phyloP scores from a whole-genome alignment of 73 alveolate species.

The Paramecium sexaurelia region DNA sequence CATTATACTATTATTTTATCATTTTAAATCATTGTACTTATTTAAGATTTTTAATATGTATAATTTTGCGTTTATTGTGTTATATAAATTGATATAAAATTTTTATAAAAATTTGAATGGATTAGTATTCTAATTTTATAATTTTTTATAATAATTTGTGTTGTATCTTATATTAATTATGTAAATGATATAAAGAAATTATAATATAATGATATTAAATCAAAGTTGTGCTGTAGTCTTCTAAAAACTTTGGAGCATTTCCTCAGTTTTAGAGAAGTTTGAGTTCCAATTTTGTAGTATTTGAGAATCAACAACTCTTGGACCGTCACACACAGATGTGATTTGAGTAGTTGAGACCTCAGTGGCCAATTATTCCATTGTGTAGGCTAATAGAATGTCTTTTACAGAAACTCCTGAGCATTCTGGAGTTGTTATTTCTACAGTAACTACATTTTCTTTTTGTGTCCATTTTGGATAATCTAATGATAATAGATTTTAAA shows the following conservation, averaged over 20 bases:
- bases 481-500: background rate
- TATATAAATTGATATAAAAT: background rate
- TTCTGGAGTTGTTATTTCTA: constrained; percentile 15
- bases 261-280: constrained; percentile 18
- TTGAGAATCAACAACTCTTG: background rate
- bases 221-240: constrained; percentile 20
- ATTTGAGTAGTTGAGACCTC: background rate
- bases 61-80: background rate
- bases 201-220: background rate
- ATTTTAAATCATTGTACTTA: too few relatives aligned
- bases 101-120: too few relatives aligned
- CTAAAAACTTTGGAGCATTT: constrained; percentile 19
- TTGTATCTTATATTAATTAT: background rate
- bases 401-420: background rate
- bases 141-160: constrained; percentile 9
- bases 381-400: constrained; percentile 1
- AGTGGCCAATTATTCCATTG: background rate
- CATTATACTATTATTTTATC: too few relatives aligned
- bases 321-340: background rate
- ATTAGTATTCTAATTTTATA: background rate
- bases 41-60: too few relatives aligned
- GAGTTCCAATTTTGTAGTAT: constrained; percentile 7
- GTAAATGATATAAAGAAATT: background rate
- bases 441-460: background rate
- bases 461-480: constrained; percentile 36